phyloP scores from a whole-genome alignment of 441 rosid species.

The Pelargonium cotyledonis region DNA sequence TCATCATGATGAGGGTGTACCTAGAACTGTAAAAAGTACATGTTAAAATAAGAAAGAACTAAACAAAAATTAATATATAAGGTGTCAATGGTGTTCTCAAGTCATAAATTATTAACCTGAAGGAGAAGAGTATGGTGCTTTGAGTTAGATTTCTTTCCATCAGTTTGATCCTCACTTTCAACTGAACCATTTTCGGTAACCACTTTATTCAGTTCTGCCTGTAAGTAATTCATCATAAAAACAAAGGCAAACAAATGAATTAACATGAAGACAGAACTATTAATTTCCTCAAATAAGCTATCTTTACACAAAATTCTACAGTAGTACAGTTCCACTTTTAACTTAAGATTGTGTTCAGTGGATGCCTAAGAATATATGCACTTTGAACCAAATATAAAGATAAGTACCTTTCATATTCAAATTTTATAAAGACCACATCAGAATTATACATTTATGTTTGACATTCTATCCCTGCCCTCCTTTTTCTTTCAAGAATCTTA shows the following conservation, averaged over 20 bases:
- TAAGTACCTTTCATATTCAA: no score
- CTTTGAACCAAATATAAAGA: no score
- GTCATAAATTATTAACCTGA: constrained; percentile 40
- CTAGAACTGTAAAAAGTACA: neutral
- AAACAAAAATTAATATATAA: neutral
- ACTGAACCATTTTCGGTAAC: constrained; percentile 36
- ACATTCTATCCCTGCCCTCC: no score
- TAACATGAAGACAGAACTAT: neutral
- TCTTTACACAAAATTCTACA: no score
- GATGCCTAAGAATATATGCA: no score
- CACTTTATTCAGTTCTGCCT: constrained; percentile 71
- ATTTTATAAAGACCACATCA: no score
- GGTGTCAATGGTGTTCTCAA: neutral
- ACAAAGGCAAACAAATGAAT: constrained; percentile 12
- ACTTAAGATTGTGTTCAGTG: no score
- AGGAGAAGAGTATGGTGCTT: constrained; percentile 73
- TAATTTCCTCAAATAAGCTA: neutral
- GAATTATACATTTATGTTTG: no score
- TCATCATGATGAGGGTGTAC: neutral
- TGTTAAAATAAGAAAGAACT: neutral
- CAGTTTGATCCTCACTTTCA: constrained; percentile 32
- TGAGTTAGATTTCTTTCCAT: constrained; percentile 31
- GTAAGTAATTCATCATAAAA: constrained; percentile 19
- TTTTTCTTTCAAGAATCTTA: no score
- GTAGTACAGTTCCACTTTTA: no score